Conservation (phyloP, 805 yeast species). For the Lipomyces mesembrius region DNA sequence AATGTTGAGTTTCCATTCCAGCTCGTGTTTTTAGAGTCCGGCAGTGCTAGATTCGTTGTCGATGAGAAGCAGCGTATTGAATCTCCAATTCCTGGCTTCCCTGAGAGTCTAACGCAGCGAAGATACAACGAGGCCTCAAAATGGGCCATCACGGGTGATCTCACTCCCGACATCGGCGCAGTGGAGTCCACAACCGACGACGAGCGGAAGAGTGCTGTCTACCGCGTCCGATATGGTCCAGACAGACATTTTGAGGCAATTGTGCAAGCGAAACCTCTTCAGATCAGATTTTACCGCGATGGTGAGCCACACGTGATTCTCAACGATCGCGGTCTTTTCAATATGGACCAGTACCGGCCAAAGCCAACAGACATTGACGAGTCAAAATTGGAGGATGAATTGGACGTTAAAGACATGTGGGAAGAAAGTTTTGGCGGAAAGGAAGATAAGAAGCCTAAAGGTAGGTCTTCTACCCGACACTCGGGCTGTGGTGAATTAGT, state of each 20-base stretch:
- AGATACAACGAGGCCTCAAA: conserved; percentile 65
- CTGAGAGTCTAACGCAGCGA: conserved; percentile 47
- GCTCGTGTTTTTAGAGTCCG: conserved; percentile 59
- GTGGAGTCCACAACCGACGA: conserved; percentile 17
- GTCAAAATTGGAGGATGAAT: conserved; percentile 53
- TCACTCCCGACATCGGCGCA: conserved; percentile 33
- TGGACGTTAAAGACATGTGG: conserved; percentile 69
- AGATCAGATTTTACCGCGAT: conserved; percentile 54
- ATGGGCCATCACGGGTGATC: conserved; percentile 57
- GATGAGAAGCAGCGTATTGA: conserved; percentile 62
- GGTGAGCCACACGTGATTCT: conserved; percentile 57
- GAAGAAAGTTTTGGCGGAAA: conserved; percentile 72
- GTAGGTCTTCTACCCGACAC: conserved; percentile 43
- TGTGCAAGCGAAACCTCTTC: conserved; percentile 56
- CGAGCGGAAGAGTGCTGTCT: conserved; percentile 16
- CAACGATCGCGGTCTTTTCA: conserved; percentile 72
- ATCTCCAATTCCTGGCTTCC: conserved; percentile 37
- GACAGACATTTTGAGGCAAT: conserved; percentile 49
- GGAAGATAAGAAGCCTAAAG: conserved; percentile 69
- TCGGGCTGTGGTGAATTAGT: not conserved
- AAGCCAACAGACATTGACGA: conserved; percentile 48
- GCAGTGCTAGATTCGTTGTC: conserved; percentile 64
- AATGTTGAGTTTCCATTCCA: conserved; percentile 58
- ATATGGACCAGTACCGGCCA: conserved; percentile 79
- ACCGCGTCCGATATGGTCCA: conserved; percentile 48